Evolutionary conservation across 1,139 yeast genomes (phyloP).

Genomic region (Debaryomyces subglobosus): DNA sequence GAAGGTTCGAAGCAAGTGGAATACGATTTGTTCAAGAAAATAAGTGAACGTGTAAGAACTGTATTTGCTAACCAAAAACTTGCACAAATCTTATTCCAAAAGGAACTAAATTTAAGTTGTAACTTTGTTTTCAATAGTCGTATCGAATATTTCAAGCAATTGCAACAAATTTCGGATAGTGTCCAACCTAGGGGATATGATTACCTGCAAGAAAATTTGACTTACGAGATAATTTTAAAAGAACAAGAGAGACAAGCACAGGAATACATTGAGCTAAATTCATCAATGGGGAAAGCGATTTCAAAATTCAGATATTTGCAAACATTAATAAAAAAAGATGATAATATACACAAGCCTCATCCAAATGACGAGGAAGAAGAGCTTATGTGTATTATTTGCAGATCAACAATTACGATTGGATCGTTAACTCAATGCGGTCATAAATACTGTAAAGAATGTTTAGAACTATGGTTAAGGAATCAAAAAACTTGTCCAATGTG

Average conservation of each 20-base stretch:
- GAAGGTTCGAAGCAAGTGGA: conserved; percentile 17
- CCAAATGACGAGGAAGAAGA: conserved; percentile 35
- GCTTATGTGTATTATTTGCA: conserved; percentile 75
- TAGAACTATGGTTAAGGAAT: conserved; percentile 66
- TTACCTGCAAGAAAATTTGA: conserved; percentile 24
- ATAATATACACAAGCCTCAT: conserved; percentile 10
- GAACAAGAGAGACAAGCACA: background rate
- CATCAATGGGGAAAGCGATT: conserved; percentile 37
- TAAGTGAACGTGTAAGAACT: conserved; percentile 27
- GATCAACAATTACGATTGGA: conserved; percentile 68
- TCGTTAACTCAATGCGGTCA: conserved; percentile 89
- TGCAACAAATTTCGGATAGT: conserved; percentile 84
- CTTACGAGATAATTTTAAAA: conserved; percentile 3
- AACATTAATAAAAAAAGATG: conserved; percentile 39
- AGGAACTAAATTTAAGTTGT: conserved; percentile 53
- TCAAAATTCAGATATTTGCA: conserved; percentile 65
- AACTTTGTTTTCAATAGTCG: conserved; percentile 75
- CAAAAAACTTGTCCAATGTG: conserved; percentile 78
- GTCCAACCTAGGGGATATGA: conserved; percentile 44
- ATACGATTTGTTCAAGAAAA: conserved; percentile 25
- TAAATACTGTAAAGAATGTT: conserved; percentile 78
- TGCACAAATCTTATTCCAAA: conserved; percentile 41
- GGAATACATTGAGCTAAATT: background rate
- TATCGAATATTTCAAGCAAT: conserved; percentile 77
- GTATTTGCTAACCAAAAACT: conserved; percentile 47